Percentiles rank a stretch among this genome's conserved stretches.
phyloP scores from a whole-genome alignment of 2,329 filamentous ascomycete species.

The Colletotrichum filicis region DNA sequence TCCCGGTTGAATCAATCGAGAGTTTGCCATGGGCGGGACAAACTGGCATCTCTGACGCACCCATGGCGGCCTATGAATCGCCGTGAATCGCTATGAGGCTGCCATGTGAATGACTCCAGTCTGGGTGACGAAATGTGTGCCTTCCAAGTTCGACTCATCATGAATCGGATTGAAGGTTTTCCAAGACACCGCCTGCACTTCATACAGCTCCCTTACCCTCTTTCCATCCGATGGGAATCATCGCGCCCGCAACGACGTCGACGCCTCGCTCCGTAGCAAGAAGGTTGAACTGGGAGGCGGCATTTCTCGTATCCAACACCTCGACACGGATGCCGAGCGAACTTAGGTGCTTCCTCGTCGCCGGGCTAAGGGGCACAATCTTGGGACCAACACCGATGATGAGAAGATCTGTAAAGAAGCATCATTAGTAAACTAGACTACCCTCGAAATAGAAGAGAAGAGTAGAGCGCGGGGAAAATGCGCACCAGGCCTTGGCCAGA shows the following conservation, averaged over 20 bases:
- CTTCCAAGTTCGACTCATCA: background rate
- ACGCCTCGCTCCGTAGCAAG: slow-evolving; percentile 94
- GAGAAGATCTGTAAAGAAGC: slow-evolving; percentile 74
- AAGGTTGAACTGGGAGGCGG: slow-evolving; percentile 93
- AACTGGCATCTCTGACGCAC: background rate
- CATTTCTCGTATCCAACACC: slow-evolving; percentile 91
- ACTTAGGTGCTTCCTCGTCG: slow-evolving; percentile 77
- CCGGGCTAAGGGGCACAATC: slow-evolving; percentile 80
- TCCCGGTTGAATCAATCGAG: background rate
- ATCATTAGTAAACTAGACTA: background rate
- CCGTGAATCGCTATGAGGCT: background rate
- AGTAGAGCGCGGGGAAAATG: slow-evolving; percentile 34
- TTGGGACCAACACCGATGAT: slow-evolving; percentile 86
- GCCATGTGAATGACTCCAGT: background rate
- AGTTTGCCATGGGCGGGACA: background rate
- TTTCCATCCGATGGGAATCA: slow-evolving; percentile 88
- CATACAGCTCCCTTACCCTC: slow-evolving; percentile 61
- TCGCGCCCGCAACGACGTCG: slow-evolving; percentile 83
- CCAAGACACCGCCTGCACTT: background rate
- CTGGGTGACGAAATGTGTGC: background rate
- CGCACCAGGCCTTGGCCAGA: slow-evolving; percentile 91
- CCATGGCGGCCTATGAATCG: background rate
- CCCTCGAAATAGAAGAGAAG: background rate
- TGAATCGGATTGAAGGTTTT: background rate
- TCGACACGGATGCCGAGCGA: slow-evolving; percentile 87